Evolutionary conservation across 306 rosid species (phyloP).

Genomic region (Hylodesmum podocarpum): DNA sequence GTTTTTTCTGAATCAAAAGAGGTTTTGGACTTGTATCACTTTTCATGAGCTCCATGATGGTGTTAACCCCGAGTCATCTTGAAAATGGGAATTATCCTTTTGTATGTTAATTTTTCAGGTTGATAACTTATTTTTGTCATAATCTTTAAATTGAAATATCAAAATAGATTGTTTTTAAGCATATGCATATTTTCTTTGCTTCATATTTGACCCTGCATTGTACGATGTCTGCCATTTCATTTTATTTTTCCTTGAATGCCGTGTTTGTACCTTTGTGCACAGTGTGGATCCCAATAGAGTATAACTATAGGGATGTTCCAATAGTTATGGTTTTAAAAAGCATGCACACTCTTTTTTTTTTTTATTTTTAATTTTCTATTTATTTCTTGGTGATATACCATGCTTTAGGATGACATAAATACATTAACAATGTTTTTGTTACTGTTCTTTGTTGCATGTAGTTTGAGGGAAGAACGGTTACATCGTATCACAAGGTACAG

Average conservation of each 20-base stretch:
- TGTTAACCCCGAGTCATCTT: neutral
- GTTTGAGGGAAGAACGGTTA: slow-evolving; percentile 73
- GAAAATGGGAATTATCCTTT: neutral
- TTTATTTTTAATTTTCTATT: no score
- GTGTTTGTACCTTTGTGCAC: neutral
- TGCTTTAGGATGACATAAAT: neutral
- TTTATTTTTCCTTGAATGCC: neutral
- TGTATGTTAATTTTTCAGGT: neutral
- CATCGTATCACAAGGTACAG: slow-evolving; percentile 75
- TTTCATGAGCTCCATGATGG: neutral
- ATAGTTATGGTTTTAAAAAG: neutral
- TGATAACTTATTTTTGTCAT: neutral
- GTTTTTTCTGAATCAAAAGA: neutral
- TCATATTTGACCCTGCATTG: neutral
- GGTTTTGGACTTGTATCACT: neutral
- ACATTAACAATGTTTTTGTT: neutral
- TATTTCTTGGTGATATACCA: neutral
- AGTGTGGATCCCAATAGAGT: slow-evolving; percentile 6
- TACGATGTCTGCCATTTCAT: neutral
- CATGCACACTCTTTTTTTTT: neutral
- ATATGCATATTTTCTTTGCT: neutral
- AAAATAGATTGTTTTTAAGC: neutral
- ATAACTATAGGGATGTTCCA: neutral
- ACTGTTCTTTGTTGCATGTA: slow-evolving; percentile 33
- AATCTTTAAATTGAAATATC: neutral